phyloP scores from a whole-genome alignment of 1,284 basidiomycete genomes.

The Cutaneotrichosporon cutaneum region DNA sequence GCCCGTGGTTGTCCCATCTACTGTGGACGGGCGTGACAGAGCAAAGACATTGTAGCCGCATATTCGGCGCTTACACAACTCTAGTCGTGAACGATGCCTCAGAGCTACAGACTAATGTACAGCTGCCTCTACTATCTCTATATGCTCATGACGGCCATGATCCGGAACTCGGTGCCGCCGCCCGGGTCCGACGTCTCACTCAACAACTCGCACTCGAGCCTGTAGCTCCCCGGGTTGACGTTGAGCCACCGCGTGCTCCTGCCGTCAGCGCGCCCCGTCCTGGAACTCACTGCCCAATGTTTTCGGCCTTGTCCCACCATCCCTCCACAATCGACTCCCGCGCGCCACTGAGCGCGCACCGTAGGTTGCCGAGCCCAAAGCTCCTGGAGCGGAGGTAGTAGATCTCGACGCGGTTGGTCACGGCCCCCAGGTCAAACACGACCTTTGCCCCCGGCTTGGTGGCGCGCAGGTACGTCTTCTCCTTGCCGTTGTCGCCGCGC shows the following conservation, averaged over 20 bases:
- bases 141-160: constrained; percentile 24
- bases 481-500: constrained; percentile 38
- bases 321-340: constrained; percentile 29
- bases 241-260: constrained; percentile 27
- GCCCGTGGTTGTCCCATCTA: too few species aligned
- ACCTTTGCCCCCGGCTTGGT: constrained; percentile 40
- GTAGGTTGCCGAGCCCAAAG: constrained; percentile 38
- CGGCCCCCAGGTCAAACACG: constrained; percentile 34
- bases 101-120: too few species aligned
- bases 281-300: constrained; percentile 20
- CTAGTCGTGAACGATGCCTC: too few species aligned
- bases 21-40: too few species aligned
- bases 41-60: too few species aligned
- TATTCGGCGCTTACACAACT: too few species aligned
- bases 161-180: constrained; percentile 20
- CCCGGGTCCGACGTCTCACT: constrained; percentile 16
- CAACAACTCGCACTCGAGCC: constrained; percentile 16
- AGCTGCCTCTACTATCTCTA: neutral
- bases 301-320: constrained; percentile 36
- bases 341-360: constrained; percentile 47
- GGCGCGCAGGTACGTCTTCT: constrained; percentile 40
- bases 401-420: constrained; percentile 35
- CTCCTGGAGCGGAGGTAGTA: constrained; percentile 37
- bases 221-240: constrained; percentile 5
- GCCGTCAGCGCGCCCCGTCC: constrained; percentile 3